Conservation (phyloP, 2,329 filamentous ascomycete genomes). For the Pseudogymnoascus sp. region DNA sequence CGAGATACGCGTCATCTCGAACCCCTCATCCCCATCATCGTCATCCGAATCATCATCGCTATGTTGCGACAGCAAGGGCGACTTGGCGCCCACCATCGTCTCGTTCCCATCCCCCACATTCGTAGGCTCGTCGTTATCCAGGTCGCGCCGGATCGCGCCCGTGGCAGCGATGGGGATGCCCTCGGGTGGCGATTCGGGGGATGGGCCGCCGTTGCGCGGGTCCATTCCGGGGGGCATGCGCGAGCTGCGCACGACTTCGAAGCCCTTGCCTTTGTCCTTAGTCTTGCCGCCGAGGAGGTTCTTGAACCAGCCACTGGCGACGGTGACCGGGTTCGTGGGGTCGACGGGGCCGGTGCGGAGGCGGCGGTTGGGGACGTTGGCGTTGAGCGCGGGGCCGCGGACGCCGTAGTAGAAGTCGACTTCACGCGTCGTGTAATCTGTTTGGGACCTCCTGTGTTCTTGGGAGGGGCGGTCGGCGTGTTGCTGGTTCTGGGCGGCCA, state of each 20-base stretch:
- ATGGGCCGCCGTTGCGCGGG: conserved; percentile 44
- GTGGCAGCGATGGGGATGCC: conserved; percentile 51
- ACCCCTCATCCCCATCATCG: conserved; percentile 35
- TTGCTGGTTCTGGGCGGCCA: conserved; percentile 34
- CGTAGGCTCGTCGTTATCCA: conserved; percentile 23
- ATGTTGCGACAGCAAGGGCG: background rate
- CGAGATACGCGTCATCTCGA: conserved; percentile 35
- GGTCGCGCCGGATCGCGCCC: conserved; percentile 36
- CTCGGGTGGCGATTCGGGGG: conserved; percentile 58
- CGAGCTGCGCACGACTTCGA: conserved; percentile 88
- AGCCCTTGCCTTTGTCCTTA: conserved; percentile 92
- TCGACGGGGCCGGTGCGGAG: conserved; percentile 91
- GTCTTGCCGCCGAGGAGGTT: conserved; percentile 72
- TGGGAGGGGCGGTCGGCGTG: conserved; percentile 17
- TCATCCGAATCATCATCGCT: conserved; percentile 4
- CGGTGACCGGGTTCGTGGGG: conserved; percentile 83
- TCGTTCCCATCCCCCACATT: conserved; percentile 27
- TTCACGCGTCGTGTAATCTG: conserved; percentile 87
- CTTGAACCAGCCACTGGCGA: conserved; percentile 83
- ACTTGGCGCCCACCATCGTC: background rate
- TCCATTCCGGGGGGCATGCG: conserved; percentile 72
- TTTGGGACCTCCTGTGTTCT: conserved; percentile 35
- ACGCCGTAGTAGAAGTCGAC: conserved; percentile 96
- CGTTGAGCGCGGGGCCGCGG: conserved; percentile 76
- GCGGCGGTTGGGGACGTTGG: conserved; percentile 71